phyloP scores from a whole-genome alignment of 2,329 filamentous ascomycete genomes.

The Diaporthe velutina region DNA sequence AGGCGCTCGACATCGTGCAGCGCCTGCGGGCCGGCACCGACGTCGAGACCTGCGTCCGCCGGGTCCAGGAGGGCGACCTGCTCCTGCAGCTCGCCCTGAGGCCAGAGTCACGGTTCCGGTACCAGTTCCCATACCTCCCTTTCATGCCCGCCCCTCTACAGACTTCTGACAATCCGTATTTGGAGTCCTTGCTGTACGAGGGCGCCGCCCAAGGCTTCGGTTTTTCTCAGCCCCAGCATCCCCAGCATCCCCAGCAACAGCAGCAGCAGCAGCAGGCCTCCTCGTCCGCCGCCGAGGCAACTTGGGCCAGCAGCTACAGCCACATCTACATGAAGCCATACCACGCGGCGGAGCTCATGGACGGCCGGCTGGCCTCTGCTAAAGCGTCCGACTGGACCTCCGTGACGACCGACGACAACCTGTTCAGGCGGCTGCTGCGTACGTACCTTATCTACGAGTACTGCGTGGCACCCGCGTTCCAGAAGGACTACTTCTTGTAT shows the following conservation, averaged over 20 bases:
- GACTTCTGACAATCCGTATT: constrained; percentile 25
- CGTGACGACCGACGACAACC: constrained; percentile 1
- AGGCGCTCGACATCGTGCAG: constrained; percentile 14
- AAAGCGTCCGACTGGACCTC: neutral
- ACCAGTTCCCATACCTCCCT: constrained; percentile 19
- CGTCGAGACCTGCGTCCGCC: neutral
- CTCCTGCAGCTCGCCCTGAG: constrained; percentile 11
- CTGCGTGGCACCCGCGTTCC: constrained; percentile 1
- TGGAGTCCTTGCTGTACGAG: neutral
- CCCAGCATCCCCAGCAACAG: no score
- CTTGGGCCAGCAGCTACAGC: neutral
- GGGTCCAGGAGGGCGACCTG: constrained; percentile 6
- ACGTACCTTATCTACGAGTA: neutral
- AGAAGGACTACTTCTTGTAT: constrained; percentile 10
- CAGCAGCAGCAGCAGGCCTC: no score
- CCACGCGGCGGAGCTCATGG: constrained; percentile 1
- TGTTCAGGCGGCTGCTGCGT: neutral
- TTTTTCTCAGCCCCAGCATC: neutral
- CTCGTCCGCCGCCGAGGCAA: neutral
- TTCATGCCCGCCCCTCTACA: constrained; percentile 4
- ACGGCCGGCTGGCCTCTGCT: neutral
- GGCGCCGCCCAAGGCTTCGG: neutral
- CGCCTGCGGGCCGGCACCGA: constrained; percentile 5
- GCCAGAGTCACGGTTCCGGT: neutral
- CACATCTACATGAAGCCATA: neutral